Conservation (phyloP, 2,329 filamentous ascomycete genomes). For the Fusarium liriodendri region DNA sequence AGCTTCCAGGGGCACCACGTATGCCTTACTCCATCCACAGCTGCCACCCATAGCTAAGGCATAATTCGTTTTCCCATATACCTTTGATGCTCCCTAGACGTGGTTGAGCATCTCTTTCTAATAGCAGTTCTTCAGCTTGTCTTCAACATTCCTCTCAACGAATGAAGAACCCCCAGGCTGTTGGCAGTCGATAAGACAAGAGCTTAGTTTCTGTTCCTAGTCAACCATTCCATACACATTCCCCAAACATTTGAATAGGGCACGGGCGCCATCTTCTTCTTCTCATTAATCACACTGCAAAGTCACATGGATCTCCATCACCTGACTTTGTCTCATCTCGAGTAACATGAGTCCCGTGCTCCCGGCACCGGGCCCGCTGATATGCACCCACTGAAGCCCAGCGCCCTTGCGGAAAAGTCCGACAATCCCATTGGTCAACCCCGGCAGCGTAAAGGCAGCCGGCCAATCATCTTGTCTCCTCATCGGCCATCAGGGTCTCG, state of each 20-base stretch:
- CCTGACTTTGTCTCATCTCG: background rate
- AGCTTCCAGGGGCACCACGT: background rate
- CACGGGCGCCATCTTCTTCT: background rate
- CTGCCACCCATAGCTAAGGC: background rate
- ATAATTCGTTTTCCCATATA: background rate
- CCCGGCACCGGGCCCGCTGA: constrained; percentile 30
- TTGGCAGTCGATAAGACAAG: background rate
- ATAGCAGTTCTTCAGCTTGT: background rate
- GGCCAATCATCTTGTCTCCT: constrained; percentile 21
- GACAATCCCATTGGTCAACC: background rate
- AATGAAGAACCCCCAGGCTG: background rate
- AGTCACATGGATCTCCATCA: constrained; percentile 14
- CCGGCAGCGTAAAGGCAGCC: background rate
- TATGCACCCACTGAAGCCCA: constrained; percentile 7
- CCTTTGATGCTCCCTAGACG: background rate
- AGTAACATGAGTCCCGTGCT: constrained; percentile 22
- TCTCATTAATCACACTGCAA: background rate
- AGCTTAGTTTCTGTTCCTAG: background rate
- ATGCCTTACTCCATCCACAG: background rate
- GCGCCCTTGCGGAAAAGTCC: constrained; percentile 18
- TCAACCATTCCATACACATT: background rate
- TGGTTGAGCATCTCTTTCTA: background rate
- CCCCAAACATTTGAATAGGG: background rate
- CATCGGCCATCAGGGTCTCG: constrained; percentile 32
- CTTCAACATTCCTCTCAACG: background rate